A percentile compares a stretch with the other conserved stretches of the same genome.
Evolutionary conservation across 257 asterid species (phyloP).

Genomic region (Solanum medicagineum): DNA sequence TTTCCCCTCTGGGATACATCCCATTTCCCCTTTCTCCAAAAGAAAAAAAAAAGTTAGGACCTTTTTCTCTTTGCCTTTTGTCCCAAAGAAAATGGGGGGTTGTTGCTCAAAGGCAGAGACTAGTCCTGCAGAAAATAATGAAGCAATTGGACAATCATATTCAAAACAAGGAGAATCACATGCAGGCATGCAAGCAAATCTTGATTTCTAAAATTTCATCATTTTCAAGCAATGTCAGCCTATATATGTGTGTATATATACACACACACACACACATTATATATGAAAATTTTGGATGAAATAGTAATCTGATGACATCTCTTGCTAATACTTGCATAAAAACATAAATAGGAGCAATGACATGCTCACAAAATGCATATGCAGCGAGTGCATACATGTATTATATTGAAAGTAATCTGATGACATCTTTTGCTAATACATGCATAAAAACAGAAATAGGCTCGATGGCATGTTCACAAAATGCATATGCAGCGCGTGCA

Average conservation of each 20-base stretch:
- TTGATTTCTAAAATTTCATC: background rate
- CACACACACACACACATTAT: background rate
- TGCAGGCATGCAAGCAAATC: background rate
- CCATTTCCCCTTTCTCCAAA: background rate
- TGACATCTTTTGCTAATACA: background rate
- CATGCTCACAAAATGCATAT: background rate
- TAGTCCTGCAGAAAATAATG: background rate
- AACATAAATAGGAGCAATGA: background rate
- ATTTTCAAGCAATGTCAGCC: background rate
- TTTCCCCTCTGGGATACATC: background rate
- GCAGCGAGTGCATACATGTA: background rate
- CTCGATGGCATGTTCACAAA: background rate
- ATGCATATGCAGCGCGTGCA: background rate
- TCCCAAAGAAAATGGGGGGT: conserved; percentile 27
- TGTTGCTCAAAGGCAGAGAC: conserved; percentile 27
- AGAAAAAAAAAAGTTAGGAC: background rate
- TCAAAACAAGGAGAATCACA: background rate
- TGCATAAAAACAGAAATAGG: background rate
- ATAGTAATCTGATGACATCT: background rate
- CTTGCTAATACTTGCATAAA: background rate
- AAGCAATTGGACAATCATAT: background rate
- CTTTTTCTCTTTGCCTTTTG: background rate
- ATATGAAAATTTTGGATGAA: background rate
- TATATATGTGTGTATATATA: background rate
- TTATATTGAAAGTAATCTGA: background rate